These are phyloP conservation scores for Lunasporangiospora selenospora DNA, from an alignment of 192 early-diverging fungal species.

Conservation along the genomic window DNA sequence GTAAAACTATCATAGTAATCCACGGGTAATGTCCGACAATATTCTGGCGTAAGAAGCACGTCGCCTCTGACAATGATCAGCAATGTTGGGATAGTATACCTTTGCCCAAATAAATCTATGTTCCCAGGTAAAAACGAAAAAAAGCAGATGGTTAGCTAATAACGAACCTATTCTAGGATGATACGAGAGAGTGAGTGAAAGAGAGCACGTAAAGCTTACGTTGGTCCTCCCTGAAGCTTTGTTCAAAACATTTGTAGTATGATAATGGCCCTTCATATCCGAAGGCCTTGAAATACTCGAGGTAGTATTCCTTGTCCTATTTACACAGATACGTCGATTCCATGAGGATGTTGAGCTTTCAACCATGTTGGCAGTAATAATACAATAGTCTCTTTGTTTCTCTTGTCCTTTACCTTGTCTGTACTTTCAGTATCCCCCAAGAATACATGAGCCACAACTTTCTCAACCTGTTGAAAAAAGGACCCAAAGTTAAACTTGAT, in stretches of 20 bases:
- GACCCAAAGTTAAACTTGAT: too few relatives aligned
- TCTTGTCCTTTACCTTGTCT: neutral
- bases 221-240: slow-evolving; percentile 8
- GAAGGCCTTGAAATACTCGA: neutral
- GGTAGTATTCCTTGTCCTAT: slow-evolving; percentile 9
- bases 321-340: too few relatives aligned
- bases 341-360: too few relatives aligned
- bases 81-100: slow-evolving; percentile 5
- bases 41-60: neutral
- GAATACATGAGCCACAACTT: neutral
- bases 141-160: too few relatives aligned
- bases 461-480: slow-evolving; percentile 5
- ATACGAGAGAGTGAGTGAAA: neutral
- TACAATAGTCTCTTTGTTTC: neutral
- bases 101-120: slow-evolving; percentile 8
- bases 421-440: neutral
- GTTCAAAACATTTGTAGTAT: slow-evolving; percentile 4
- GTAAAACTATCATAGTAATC: slow-evolving; percentile 16
- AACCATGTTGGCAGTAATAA: neutral
- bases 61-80: slow-evolving; percentile 7
- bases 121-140: neutral
- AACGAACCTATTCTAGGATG: too few relatives aligned
- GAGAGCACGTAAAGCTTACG: neutral
- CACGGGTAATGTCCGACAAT: neutral
- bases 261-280: slow-evolving; percentile 11